Evolutionary conservation across 805 yeast species (phyloP).

Genomic region (Barnettozyma populi): DNA sequence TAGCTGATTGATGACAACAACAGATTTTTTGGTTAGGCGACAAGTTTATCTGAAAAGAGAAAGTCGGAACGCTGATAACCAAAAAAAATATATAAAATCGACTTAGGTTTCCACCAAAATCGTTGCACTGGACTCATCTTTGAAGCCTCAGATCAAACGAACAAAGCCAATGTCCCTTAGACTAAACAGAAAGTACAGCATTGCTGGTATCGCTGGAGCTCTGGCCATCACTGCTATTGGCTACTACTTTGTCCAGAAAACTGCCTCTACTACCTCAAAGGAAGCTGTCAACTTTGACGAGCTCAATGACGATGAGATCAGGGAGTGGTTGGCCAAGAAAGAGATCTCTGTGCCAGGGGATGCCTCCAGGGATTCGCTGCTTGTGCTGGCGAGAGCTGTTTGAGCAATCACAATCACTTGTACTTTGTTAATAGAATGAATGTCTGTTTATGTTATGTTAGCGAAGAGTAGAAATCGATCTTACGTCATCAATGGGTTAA

Average conservation of each 20-base stretch:
- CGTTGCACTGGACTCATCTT: not conserved
- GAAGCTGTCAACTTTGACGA: constrained; percentile 5
- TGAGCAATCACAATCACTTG: not conserved
- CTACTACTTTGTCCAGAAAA: constrained; percentile 15
- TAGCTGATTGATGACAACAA: too few relatives aligned
- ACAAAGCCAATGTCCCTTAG: constrained; percentile 6
- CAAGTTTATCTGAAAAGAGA: constrained; percentile 3
- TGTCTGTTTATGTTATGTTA: too few relatives aligned
- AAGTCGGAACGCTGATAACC: constrained; percentile 4
- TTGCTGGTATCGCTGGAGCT: constrained; percentile 10
- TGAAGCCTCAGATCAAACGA: not conserved
- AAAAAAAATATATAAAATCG: not conserved
- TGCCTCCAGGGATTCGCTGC: constrained; percentile 8
- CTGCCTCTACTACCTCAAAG: constrained; percentile 12
- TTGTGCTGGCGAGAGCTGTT: constrained; percentile 8
- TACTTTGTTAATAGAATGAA: not conserved
- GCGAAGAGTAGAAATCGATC: not conserved
- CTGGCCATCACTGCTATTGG: constrained; percentile 15
- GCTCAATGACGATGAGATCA: constrained; percentile 10
- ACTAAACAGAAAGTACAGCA: constrained; percentile 13
- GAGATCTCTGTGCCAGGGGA: constrained; percentile 12
- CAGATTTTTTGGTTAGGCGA: not conserved
- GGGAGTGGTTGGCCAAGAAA: constrained; percentile 5
- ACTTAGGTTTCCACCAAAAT: not conserved
- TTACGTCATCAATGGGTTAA: not conserved